Conservation (phyloP, 2,329 filamentous ascomycete species). For the Sarocladiaceae sp. region DNA sequence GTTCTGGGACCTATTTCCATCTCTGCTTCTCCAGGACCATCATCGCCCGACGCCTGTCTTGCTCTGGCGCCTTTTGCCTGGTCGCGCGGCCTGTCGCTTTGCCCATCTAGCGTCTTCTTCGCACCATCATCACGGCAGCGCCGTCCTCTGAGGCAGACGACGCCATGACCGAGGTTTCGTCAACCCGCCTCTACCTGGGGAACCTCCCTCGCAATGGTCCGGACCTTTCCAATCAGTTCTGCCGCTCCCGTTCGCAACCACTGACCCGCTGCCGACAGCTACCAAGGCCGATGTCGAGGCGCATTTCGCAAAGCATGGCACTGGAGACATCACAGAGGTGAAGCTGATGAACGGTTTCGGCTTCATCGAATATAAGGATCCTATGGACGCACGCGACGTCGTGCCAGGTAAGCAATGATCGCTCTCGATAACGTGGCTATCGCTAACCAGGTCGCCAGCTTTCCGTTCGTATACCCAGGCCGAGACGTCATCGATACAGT, state of each 20-base stretch:
- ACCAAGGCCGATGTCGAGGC: constrained; percentile 95
- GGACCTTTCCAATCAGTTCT: constrained; percentile 17
- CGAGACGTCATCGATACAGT: constrained; percentile 7
- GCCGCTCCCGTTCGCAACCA: constrained; percentile 21
- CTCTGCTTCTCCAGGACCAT: neutral
- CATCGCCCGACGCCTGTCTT: neutral
- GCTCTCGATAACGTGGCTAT: constrained; percentile 19
- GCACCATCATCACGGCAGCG: too few species aligned
- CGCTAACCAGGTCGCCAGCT: constrained; percentile 31
- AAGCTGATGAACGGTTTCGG: constrained; percentile 99
- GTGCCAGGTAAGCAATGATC: constrained; percentile 66
- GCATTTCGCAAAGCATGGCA: constrained; percentile 93
- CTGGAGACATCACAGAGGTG: constrained; percentile 96
- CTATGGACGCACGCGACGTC: constrained; percentile 95
- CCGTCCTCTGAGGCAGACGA: constrained; percentile 12
- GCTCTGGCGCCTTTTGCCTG: neutral
- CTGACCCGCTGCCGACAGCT: constrained; percentile 57
- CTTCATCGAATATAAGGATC: constrained; percentile 99
- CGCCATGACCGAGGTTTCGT: constrained; percentile 81
- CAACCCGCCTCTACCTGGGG: constrained; percentile 92
- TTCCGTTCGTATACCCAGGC: constrained; percentile 46
- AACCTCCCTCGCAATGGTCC: constrained; percentile 94
- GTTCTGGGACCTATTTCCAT: neutral
- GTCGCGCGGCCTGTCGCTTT: constrained; percentile 5
- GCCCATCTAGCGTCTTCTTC: neutral